Conservation (phyloP, 139 green algal genomes). For the Haematococcus sp. region DNA sequence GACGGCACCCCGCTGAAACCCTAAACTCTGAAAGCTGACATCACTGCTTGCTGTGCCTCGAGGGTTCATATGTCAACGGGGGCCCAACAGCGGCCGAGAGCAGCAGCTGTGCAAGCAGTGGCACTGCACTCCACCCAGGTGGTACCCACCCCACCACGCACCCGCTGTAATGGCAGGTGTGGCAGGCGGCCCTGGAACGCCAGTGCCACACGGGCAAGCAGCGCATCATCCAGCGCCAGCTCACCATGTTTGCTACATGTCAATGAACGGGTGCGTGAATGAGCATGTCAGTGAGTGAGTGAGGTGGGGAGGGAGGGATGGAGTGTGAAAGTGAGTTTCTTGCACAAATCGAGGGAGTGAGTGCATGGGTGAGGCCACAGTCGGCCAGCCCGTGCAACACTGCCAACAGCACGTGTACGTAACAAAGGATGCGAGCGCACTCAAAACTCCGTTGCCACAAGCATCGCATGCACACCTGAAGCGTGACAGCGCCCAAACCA, state of each 20-base stretch:
- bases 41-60: no score
- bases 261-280: not conserved
- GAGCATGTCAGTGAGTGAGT: not conserved
- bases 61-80: no score
- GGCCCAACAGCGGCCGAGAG: no score
- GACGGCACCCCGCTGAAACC: no score
- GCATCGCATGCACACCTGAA: no score
- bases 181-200: not conserved
- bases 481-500: slow-evolving; percentile 2
- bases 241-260: not conserved
- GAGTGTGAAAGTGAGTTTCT: not conserved
- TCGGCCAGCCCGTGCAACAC: not conserved
- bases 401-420: not conserved
- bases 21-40: no score
- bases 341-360: not conserved
- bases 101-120: no score
- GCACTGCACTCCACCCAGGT: no score
- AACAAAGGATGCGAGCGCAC: no score
- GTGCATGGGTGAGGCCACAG: not conserved
- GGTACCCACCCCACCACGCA: not conserved
- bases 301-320: no score
- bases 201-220: not conserved
- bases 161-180: not conserved
- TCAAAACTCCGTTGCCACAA: no score
- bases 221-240: not conserved